Base-by-base conservation (phyloP, 129 eudicot species). In the Lonicera japonica region DNA sequence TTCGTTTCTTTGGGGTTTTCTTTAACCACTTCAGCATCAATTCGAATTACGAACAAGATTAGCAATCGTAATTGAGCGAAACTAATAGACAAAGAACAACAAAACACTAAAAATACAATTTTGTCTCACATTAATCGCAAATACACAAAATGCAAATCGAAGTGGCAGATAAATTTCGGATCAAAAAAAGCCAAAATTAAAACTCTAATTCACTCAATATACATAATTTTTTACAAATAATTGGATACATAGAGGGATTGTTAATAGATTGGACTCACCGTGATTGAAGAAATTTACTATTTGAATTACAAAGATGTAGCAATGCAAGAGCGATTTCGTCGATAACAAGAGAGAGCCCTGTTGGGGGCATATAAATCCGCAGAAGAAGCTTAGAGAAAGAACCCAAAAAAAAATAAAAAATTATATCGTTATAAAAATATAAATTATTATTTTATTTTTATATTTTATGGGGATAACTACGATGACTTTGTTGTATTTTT, bases 371-470 rank as follows among this genome's bases (percentile, higher is more conserved):
- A 63, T n/a, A 82, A 70, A 75, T 85, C 79, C 79, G 80, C n/a
- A n/a, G n/a, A 85, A 71, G 84, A 72, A 73, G 83, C 77, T 76
- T 60, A 73, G 88, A 75, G 79, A 94, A 88, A 73, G 96, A 81
- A 88, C 77, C 88, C 80, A 80, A 84, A 61, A 64, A 56, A 58
- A 66, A 23, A 38, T 36, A 21, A 41, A 40, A 56, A 14, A 29
- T 9, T 48, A 39, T 8, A 16, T 53, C 11, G 4, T 14, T 14
- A 38, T 50, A 19, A 20, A 7, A 67, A 40, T 18, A 5, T 16
- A 12, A 21, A 29, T 29, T 1, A 29, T 1, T 29, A 29, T 29
- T 29, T n/a, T n/a, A n/a, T n/a, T n/a, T n/a, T n/a, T n/a, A n/a
- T 29, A 29, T 29, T 29, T 6, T 29, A 29, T 29, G 6, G 6